A percentile compares a stretch with the other conserved stretches of the same genome.
Evolutionary conservation across 163 green algal species (phyloP).

Genomic region (Coccomyxa subellipsoidea): DNA sequence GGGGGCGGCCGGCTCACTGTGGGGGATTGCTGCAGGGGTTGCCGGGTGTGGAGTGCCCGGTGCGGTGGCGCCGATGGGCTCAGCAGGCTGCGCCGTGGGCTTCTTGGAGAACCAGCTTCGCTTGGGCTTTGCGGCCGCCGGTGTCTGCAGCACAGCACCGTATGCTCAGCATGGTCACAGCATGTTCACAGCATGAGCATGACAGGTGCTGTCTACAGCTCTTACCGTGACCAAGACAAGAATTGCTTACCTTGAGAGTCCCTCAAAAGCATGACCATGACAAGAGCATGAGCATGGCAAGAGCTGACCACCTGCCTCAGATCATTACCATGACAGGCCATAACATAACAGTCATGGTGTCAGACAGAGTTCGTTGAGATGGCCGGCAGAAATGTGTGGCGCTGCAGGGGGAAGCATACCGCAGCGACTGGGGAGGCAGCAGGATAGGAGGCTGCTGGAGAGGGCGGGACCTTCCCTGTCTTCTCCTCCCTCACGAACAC

Average conservation of each 20-base stretch:
- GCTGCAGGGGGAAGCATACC: background rate
- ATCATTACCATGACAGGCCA: too few species aligned
- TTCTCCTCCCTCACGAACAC: constrained; percentile 1
- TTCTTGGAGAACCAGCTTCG: background rate
- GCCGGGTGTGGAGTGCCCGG: background rate
- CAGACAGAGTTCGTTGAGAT: too few species aligned
- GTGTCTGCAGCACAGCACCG: background rate
- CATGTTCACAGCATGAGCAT: too few species aligned
- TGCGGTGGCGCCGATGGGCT: background rate
- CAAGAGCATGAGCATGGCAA: too few species aligned
- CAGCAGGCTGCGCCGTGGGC: background rate
- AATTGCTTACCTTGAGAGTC: too few species aligned
- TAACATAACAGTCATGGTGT: too few species aligned
- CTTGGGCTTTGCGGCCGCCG: background rate
- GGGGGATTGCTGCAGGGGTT: background rate
- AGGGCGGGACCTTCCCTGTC: background rate
- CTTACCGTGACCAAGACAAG: too few species aligned
- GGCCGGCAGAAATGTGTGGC: too few species aligned
- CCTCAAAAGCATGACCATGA: too few species aligned
- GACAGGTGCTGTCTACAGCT: too few species aligned
- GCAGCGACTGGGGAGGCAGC: background rate
- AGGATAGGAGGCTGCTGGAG: background rate
- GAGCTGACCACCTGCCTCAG: too few species aligned
- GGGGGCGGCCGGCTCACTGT: background rate
- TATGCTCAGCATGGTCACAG: background rate